Conservation (phyloP, 345 rosid species). For the Microcos paniculata region DNA sequence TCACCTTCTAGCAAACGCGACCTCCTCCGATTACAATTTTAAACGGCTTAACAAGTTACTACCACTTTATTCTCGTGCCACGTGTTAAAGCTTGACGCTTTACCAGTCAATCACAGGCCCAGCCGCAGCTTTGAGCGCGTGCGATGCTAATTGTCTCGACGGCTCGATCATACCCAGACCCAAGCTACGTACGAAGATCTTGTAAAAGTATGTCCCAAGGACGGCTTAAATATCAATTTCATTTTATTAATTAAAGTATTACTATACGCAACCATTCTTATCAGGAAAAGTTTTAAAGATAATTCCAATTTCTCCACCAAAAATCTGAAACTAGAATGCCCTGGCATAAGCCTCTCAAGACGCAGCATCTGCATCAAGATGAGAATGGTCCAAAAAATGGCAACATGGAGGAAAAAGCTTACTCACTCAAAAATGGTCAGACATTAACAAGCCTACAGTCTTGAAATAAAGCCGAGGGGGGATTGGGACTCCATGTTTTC, state of each 20-base stretch:
- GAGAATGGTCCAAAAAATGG: background rate
- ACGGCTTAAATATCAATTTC: background rate
- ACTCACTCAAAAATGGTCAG: background rate
- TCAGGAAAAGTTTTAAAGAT: background rate
- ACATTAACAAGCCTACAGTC: background rate
- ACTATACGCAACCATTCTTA: background rate
- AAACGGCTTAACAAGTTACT: background rate
- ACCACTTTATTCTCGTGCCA: background rate
- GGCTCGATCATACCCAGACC: background rate
- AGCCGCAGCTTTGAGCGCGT: conserved; percentile 20
- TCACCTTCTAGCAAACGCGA: conserved; percentile 15
- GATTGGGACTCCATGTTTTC: background rate
- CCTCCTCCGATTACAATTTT: background rate
- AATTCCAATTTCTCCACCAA: background rate
- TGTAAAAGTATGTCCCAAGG: too few species aligned
- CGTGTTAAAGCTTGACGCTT: background rate
- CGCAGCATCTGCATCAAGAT: too few species aligned
- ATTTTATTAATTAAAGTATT: background rate
- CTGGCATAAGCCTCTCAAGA: background rate
- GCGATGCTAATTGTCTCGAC: background rate
- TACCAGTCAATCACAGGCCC: background rate
- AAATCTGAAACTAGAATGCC: too few species aligned
- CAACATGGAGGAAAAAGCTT: background rate
- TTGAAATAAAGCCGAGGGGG: background rate
- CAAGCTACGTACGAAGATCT: background rate